Evolutionary conservation across 331 rosid genomes (phyloP), one percentile per base, ranked within the genome.

Genomic region (Spiraea crenata): DNA sequence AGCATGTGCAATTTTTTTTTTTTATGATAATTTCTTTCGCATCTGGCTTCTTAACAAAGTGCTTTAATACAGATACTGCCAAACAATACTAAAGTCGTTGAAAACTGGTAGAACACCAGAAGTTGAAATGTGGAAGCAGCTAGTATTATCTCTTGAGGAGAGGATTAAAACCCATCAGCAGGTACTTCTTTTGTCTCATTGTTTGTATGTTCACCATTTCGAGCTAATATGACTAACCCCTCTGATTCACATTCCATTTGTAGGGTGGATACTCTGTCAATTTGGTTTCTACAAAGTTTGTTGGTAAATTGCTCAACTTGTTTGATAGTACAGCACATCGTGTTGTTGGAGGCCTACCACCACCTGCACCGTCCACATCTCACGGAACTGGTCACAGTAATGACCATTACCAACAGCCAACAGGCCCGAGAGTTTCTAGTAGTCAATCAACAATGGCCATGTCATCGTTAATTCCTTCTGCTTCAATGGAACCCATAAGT

Each of bases 391-490:
- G 65, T 55, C 89, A 76, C 1, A 85, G 88, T 73, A 81, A 67
- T 79, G 97, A 87, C 64, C 87, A 85, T 47, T 73, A 78, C 75
- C 79, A 82, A 68, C 95, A 83, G 68, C 79, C 78, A 3, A 41
- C 62, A 49, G 87, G 78, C 49, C 89, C 88, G 2, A 81, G 93
- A 82, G 96, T 90, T 57, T 74, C 88, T 13, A 80, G 58, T 67
- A 93, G 97, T 79, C 97, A 90, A 74, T 90, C 98, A 62, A 89
- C 98, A 39, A 85, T 90, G 95, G 90, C 96, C 67, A 87, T 90
- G 93, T 88, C 97, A 46, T 90, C 98, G 0, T 81, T 93, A 74
- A 80, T 85, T 45, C 97, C 98, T 71, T 93, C 97, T 69, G 83
- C 92, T 78, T 90, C 98, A 15, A 84, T 86, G 93, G 97, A 93